Evolutionary conservation across 192 early-diverging fungal genomes (phyloP), one percentile per base, ranked within the genome.

Genomic region (Coemansia sp.): DNA sequence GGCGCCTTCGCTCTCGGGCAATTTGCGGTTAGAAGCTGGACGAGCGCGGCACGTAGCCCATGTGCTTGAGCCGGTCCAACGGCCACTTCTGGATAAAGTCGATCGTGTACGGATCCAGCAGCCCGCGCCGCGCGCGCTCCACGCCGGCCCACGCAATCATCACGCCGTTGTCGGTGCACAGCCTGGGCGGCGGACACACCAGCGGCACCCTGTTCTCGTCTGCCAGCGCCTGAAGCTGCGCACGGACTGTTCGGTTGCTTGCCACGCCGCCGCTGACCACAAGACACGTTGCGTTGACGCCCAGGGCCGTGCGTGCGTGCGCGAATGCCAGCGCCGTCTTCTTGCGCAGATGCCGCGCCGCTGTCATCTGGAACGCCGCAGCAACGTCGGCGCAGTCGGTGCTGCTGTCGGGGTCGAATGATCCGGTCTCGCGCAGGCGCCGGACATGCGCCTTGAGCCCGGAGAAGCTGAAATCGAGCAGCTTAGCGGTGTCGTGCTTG

Each of bases 71-170:
- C 16, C 66, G 61, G 31, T 90, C 86, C 10, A 93, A 70, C 16
- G 90, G 87, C 91, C 91, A 93, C 68, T 83, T 86, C 59, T 90
- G 91, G 55, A 90, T 84, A 60, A 87, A 88, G 26, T 86, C 86
- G 37, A 93, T 87, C 34, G 82, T 83, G 78, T 91, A 93, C 33
- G 84, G 73, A 70, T 91, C 89, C 0, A 89, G 67, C 63, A 91
- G 79, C 3, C 89, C 87, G 20, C 62, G 63, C 53, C 82, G 79
- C 60, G 87, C 83, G 20, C 91, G 77, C 71, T 93, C 91, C 8
- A 91, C 26, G n/a, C 91, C 91, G 7, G 90, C 82, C 91, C 91
- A 93, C 3, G 91, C 91, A 74, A 93, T 86, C 91, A 93, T 93
- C 28, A 88, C 90, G 34, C 88, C 91, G 74, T 93, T 93, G 70